These are phyloP conservation scores for Tolypocladium paradoxum DNA, from an alignment of 2,329 filamentous ascomycete genomes.

Conservation along the genomic window DNA sequence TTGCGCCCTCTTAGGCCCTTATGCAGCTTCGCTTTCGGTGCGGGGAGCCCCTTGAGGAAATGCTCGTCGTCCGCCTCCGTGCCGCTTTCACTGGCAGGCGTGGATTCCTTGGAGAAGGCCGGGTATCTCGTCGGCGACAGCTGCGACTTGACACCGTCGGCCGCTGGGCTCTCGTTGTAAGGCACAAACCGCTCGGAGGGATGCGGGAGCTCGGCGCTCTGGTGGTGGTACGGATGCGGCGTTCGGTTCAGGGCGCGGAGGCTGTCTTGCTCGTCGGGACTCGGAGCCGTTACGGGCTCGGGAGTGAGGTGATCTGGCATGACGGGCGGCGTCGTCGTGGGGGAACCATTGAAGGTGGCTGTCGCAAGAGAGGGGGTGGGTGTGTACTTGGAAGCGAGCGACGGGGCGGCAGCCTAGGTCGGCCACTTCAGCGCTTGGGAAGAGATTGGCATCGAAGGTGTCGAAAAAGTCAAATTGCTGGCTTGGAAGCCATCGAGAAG, in stretches of 20 bases:
- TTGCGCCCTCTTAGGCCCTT: constrained; percentile 64
- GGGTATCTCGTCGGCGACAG: constrained; percentile 14
- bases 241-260: constrained; percentile 47
- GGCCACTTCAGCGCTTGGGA: not conserved
- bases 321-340: constrained; percentile 14
- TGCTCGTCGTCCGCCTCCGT: constrained; percentile 95
- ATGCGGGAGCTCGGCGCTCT: constrained; percentile 43
- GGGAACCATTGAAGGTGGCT: constrained; percentile 2
- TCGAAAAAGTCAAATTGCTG: not conserved
- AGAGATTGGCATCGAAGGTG: not conserved
- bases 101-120: constrained; percentile 38
- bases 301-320: constrained; percentile 36
- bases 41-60: constrained; percentile 73
- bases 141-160: constrained; percentile 9
- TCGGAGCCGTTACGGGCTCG: constrained; percentile 20
- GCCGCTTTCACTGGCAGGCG: constrained; percentile 72
- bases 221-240: constrained; percentile 58
- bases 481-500: not conserved
- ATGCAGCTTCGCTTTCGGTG: constrained; percentile 58
- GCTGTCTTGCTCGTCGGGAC: constrained; percentile 23
- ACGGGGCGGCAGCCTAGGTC: not conserved
- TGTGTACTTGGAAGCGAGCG: not conserved
- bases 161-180: constrained; percentile 7
- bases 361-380: not conserved
- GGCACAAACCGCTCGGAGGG: constrained; percentile 29